These are phyloP conservation scores for Podospora sp. DNA, from an alignment of 495 filamentous ascomycete species.

Conservation along the genomic window DNA sequence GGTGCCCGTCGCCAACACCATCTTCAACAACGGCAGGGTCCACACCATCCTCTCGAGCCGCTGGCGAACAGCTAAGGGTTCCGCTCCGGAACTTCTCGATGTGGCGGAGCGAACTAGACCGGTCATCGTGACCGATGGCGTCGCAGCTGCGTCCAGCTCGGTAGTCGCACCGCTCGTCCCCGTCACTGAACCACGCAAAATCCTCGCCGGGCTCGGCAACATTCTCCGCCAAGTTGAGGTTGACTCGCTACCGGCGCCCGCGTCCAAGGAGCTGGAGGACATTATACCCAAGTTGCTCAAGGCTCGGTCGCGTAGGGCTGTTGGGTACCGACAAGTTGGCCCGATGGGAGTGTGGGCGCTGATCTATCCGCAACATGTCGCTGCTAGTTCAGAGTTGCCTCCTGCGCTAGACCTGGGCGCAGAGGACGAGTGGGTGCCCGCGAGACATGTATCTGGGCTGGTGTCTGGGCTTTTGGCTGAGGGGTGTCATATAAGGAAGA, in stretches of 20 bases:
- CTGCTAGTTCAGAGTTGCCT: background rate
- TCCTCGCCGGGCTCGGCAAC: conserved; percentile 76
- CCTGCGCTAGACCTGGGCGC: background rate
- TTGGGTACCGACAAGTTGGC: conserved; percentile 30
- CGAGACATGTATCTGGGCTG: background rate
- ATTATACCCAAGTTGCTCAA: conserved; percentile 62
- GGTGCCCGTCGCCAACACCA: conserved; percentile 73
- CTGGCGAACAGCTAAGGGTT: conserved; percentile 47
- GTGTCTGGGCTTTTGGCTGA: conserved; percentile 36
- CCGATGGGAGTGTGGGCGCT: conserved; percentile 77
- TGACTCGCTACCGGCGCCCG: conserved; percentile 57
- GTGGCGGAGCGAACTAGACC: conserved; percentile 1
- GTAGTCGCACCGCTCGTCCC: conserved; percentile 60
- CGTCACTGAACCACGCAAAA: conserved; percentile 63
- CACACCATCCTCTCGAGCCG: conserved; percentile 61
- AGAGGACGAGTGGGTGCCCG: background rate
- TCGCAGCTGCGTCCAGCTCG: background rate
- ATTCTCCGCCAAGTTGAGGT: conserved; percentile 71
- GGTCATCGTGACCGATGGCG: background rate
- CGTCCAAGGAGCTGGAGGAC: conserved; percentile 74
- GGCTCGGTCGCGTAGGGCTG: background rate
- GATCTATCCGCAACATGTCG: conserved; percentile 50
- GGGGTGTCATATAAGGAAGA: conserved; percentile 63
- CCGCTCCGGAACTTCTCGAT: conserved; percentile 19
- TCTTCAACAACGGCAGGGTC: conserved; percentile 70